These are phyloP conservation scores for Triticum monococcum DNA, from an alignment of 176 grass and related monocot species.

Conservation along the genomic window DNA sequence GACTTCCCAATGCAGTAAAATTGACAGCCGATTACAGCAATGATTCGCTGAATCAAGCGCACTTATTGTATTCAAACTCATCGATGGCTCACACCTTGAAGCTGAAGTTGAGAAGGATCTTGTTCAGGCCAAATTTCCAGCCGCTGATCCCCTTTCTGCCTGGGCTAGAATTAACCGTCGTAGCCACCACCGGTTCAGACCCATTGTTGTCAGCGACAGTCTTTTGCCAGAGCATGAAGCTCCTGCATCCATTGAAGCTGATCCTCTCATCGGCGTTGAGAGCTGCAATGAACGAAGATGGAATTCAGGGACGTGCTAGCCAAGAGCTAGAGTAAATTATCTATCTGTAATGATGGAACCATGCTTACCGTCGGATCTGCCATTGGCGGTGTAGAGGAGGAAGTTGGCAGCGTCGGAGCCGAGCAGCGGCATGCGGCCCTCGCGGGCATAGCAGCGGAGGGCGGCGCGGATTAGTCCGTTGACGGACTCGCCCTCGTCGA, in stretches of 20 bases:
- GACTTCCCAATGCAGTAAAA: background rate
- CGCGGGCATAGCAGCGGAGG: conserved; percentile 59
- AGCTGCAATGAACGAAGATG: conserved; percentile 12
- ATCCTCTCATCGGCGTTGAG: conserved; percentile 46
- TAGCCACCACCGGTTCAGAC: background rate
- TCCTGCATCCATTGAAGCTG: conserved; percentile 55
- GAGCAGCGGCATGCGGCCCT: conserved; percentile 68
- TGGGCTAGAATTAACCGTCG: background rate
- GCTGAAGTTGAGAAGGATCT: conserved; percentile 56
- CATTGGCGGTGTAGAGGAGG: conserved; percentile 59
- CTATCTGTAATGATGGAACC: background rate
- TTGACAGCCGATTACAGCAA: background rate
- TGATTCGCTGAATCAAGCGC: too few species aligned
- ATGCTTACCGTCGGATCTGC: conserved; percentile 57
- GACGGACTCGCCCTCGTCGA: conserved; percentile 61
- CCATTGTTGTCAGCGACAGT: background rate
- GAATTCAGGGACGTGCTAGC: background rate
- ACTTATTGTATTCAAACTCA: background rate
- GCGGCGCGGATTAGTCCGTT: conserved; percentile 42
- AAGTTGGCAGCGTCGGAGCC: conserved; percentile 47
- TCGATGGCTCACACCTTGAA: conserved; percentile 46
- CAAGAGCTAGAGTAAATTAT: background rate
- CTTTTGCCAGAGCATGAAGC: conserved; percentile 70
- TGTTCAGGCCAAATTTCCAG: conserved; percentile 66
- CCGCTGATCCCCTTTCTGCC: conserved; percentile 37